Base-by-base conservation (phyloP, 2,329 filamentous ascomycete species). In the Penicillium sp. region DNA sequence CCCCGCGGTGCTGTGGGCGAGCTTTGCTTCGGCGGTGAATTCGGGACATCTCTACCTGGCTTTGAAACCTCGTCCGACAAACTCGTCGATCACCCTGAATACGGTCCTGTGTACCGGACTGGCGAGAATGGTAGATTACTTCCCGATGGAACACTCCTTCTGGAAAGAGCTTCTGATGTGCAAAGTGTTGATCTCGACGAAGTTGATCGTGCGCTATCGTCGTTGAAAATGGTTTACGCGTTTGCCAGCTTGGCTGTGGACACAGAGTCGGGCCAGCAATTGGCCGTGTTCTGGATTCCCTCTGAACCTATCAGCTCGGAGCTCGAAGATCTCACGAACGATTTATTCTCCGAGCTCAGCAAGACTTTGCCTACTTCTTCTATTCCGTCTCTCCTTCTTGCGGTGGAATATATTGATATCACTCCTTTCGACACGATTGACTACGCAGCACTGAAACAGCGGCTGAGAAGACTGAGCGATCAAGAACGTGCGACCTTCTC, bases 71-170 rank as follows among this genome's bases (percentile, higher is more conserved):
- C 90, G 0, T 71, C 77, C 0, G 74, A 80, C 11, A 91, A 87
- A 62, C 90, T 96, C 55, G 79, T 93, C 45, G 60, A 84, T 0
- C 89, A 95, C 65, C 80, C 86, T 0, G 57, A 69, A 0, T 88
- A 85, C 67, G 92, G 92, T 1, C 83, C 86, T 1, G 73, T 97
- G 0, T 96, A 96, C 67, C 84, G 90, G 11, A 92, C 88, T 32
- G 92, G 92, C 0, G 92, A 97, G 65, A 80, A 91, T 63, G 92
- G 91, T 0, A 82, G 91, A 18, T 83, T 96, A 75, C 82, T 96
- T 8, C 79, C 86, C 0, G 89, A 95, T 66, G 89, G 90, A 0
- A 88, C 87, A 0, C 78, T 97, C 7, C 72, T 90, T 3, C 90
- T 94, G 39, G 34, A 36, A n/a, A 14, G 34, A 36, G 34, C 11